Conservation (phyloP, 352 stramenopile genomes). For the Chrysophaeum taylorii region DNA sequence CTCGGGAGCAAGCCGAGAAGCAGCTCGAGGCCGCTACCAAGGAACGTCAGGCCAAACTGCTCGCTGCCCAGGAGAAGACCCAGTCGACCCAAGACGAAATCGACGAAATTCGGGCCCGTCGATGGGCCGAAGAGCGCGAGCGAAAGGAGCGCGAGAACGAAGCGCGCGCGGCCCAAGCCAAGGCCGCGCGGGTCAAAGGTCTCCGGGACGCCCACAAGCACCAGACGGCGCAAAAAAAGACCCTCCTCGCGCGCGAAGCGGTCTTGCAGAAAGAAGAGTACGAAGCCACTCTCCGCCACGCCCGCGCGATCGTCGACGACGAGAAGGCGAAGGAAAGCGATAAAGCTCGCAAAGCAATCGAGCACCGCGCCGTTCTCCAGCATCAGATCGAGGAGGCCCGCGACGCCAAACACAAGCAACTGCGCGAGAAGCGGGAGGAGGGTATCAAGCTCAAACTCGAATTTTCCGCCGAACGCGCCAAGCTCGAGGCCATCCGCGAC, state of each 20-base stretch:
- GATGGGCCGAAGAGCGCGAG: constrained; percentile 70
- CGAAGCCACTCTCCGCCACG: constrained; percentile 66
- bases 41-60: constrained; percentile 55
- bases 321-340: constrained; percentile 33
- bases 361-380: constrained; percentile 64
- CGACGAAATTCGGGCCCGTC: constrained; percentile 75
- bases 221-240: constrained; percentile 36
- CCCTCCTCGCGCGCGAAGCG: constrained; percentile 45
- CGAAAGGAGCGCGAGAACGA: constrained; percentile 68
- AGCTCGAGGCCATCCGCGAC: constrained; percentile 69
- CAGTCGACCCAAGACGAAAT: constrained; percentile 56
- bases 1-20: constrained; percentile 40
- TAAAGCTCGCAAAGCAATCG: constrained; percentile 54
- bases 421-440: constrained; percentile 51
- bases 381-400: constrained; percentile 60
- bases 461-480: constrained; percentile 57
- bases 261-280: constrained; percentile 71
- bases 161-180: constrained; percentile 61
- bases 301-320: constrained; percentile 46
- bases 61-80: constrained; percentile 65
- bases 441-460: constrained; percentile 61
- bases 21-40: constrained; percentile 57
- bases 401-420: constrained; percentile 17
- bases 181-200: constrained; percentile 66
- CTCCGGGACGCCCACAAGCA: constrained; percentile 40